Evolutionary conservation across 495 filamentous ascomycete genomes (phyloP).

Genomic region (Talaromyces ruber): DNA sequence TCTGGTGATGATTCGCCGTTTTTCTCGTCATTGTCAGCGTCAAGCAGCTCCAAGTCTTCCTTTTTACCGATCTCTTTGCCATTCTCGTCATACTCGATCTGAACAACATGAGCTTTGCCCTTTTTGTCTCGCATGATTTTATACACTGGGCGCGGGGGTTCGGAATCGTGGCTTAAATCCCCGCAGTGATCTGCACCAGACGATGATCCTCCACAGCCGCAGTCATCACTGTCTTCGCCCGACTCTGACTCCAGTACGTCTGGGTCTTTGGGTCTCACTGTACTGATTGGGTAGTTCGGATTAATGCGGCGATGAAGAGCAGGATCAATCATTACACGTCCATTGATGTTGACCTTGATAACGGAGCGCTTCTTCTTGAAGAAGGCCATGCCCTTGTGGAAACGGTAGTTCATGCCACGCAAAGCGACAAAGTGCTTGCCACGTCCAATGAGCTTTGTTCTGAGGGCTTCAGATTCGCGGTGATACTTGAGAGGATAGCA

Average conservation of each 20-base stretch:
- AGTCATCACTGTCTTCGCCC: conserved; percentile 28
- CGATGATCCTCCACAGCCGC: conserved; percentile 26
- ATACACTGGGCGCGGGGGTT: conserved; percentile 49
- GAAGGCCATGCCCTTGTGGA: conserved; percentile 73
- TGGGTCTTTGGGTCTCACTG: conserved; percentile 66
- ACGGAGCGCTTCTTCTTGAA: conserved; percentile 73
- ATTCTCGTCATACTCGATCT: conserved; percentile 53
- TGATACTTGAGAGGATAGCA: conserved; percentile 81
- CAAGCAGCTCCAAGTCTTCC: conserved; percentile 52
- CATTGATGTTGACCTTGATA: conserved; percentile 83
- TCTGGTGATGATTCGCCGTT: conserved; percentile 9
- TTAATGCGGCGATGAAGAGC: conserved; percentile 80
- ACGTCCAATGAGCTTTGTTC: conserved; percentile 64
- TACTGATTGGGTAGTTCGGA: conserved; percentile 79
- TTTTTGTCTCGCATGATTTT: conserved; percentile 61
- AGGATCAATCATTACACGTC: conserved; percentile 86
- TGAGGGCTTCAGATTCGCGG: conserved; percentile 59
- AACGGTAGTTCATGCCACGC: conserved; percentile 78
- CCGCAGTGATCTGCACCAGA: conserved; percentile 44
- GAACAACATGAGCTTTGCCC: conserved; percentile 48
- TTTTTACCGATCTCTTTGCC: conserved; percentile 53
- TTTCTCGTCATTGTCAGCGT: conserved; percentile 29
- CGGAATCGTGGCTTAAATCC: conserved; percentile 27
- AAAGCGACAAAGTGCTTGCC: conserved; percentile 78
- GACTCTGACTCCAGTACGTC: conserved; percentile 55